A percentile compares a stretch with the other conserved stretches of the same genome.
phyloP scores from a whole-genome alignment of 805 yeast genomes.

The Hanseniaspora thailandica region DNA sequence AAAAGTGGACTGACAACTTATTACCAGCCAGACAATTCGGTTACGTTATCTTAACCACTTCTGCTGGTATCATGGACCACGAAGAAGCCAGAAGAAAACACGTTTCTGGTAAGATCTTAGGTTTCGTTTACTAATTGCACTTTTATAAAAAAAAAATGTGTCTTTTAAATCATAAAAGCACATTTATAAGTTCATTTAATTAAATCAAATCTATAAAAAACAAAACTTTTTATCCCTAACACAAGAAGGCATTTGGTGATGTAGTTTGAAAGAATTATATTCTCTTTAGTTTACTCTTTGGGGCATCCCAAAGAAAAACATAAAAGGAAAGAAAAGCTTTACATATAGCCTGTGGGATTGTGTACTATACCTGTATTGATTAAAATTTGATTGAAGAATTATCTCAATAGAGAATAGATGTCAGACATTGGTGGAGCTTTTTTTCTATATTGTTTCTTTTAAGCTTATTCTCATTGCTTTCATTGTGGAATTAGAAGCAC shows the following conservation, averaged over 20 bases:
- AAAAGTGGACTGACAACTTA: constrained; percentile 97
- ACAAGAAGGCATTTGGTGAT: constrained; percentile 2
- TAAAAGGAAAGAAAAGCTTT: constrained; percentile 4
- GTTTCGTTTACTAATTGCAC: constrained; percentile 74
- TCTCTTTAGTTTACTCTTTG: background rate
- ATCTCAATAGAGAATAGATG: constrained; percentile 15
- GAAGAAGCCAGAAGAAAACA: constrained; percentile 99
- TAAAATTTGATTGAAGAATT: constrained; percentile 13
- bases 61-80: constrained; percentile 99
- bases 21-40: constrained; percentile 99
- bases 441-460: background rate
- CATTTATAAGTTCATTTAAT: background rate
- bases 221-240: background rate
- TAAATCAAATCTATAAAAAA: background rate
- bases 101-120: constrained; percentile 97
- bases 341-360: constrained; percentile 9
- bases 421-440: constrained; percentile 14
- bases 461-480: background rate
- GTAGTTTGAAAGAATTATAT: constrained; percentile 9
- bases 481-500: constrained; percentile 1
- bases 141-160: background rate
- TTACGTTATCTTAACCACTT: constrained; percentile 93
- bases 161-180: background rate
- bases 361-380: constrained; percentile 16
- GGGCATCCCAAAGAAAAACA: background rate